Base-by-base conservation (phyloP, 2,329 filamentous ascomycete genomes). In the Monosporascus sp. region DNA sequence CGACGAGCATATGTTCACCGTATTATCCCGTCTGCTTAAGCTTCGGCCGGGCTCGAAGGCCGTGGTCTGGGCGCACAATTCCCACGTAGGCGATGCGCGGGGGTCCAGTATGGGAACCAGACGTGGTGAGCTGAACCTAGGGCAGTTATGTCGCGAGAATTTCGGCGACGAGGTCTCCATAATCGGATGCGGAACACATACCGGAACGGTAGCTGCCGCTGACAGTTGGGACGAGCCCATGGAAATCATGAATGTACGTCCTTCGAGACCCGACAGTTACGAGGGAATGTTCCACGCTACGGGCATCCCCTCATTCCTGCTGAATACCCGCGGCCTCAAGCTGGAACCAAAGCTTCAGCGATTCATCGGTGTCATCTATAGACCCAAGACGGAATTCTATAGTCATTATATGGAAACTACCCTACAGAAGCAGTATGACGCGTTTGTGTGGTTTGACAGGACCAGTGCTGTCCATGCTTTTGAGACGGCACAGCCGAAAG, bases 21-120 rank as follows among this genome's bases (percentile, higher is more conserved):
- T 74, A 0, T 65, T 81, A 25, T 54, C 62, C 1, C 72, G 77
- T 2, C 58, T 79, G 1, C 62, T 79, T 20, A 67, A 73, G 51
- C 66, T 70, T 51, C 71, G 72, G 1, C 49, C 62, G 2, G 62
- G 66, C 2, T 65, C 65, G 11, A 79, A 78, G 54, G 76, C 74
- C 0, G 70, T 80, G 5, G 73, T 81, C 11, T 82, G 77, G 77
- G 77, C 78, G 25, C 77, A 79, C 57, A 80, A 79, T 54, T 76
- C 72, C 48, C 78, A 81, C 48, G 62, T 78, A 11, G 78, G 77
- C n/a, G 78, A 81, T 57, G 77, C 77, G n/a, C 69, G 77, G 17
- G 73, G 70, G 36, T 80, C 76, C 6, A 73, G 71, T 51, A 79
- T 79, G 76, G 73, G 75, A 9, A 65, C 60, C 36, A 60, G 66